phyloP scores from a whole-genome alignment of 805 yeast genomes.

The Zygosaccharomyces bailii region DNA sequence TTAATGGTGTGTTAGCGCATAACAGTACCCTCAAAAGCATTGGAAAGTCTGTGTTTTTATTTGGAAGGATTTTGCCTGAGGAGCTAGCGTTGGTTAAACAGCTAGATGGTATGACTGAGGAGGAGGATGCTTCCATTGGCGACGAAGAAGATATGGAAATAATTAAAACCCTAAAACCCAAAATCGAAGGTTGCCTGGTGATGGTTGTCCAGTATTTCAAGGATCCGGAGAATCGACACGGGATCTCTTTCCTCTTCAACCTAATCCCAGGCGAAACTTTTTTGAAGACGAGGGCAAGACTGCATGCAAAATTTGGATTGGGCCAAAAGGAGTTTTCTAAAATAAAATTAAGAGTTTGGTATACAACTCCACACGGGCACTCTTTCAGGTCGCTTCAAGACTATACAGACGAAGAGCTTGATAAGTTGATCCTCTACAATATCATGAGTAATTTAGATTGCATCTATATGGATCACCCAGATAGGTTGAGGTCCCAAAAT shows the following conservation, averaged over 20 bases:
- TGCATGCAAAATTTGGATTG: constrained; percentile 67
- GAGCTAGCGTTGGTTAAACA: constrained; percentile 32
- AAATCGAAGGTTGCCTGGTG: constrained; percentile 43
- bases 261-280: constrained; percentile 65
- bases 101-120: constrained; percentile 18
- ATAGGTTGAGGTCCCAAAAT: constrained; percentile 59
- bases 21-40: constrained; percentile 41
- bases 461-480: constrained; percentile 85
- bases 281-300: constrained; percentile 57
- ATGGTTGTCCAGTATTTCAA: constrained; percentile 77
- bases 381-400: constrained; percentile 39
- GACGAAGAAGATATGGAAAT: constrained; percentile 19
- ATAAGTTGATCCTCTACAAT: constrained; percentile 48
- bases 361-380: constrained; percentile 35
- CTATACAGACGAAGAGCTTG: constrained; percentile 48
- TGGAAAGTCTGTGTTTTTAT: constrained; percentile 39
- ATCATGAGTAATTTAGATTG: constrained; percentile 48
- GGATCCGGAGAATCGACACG: constrained; percentile 62
- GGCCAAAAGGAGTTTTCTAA: constrained; percentile 79
- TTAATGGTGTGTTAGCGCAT: constrained; percentile 36
- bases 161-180: constrained; percentile 2
- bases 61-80: constrained; percentile 48
- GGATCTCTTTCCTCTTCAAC: constrained; percentile 82
- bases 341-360: constrained; percentile 48
- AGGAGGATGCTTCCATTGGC: constrained; percentile 21